A percentile compares a stretch with the other conserved stretches of the same genome.
phyloP scores from a whole-genome alignment of 306 rosid genomes.

The Morella rubra region DNA sequence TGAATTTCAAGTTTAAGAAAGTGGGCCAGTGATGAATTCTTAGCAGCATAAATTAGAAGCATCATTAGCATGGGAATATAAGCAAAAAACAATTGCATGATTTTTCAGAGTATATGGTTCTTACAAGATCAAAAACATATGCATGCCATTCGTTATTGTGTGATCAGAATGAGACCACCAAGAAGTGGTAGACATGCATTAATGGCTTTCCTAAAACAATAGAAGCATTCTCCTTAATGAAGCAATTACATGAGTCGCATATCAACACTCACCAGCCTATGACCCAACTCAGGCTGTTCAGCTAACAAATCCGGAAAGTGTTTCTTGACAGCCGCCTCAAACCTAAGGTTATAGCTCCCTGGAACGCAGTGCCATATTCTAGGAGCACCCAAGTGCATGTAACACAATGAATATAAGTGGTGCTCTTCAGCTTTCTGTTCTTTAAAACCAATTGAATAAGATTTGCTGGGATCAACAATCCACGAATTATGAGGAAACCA shows the following conservation, averaged over 20 bases:
- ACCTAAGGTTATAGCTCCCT: constrained; percentile 42
- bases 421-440: constrained; percentile 83
- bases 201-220: background rate
- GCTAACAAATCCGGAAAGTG: constrained; percentile 34
- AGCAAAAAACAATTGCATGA: background rate
- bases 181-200: constrained; percentile 10
- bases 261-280: constrained; percentile 57
- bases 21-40: background rate
- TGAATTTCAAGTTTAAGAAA: background rate
- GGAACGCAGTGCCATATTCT: constrained; percentile 79
- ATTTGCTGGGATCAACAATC: constrained; percentile 4
- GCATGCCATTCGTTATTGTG: constrained; percentile 26
- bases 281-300: constrained; percentile 33
- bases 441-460: constrained; percentile 6
- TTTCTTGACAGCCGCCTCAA: constrained; percentile 49
- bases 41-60: background rate
- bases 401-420: constrained; percentile 61
- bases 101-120: constrained; percentile 8
- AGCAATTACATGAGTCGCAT: background rate
- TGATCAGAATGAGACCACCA: constrained; percentile 6
- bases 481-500: constrained; percentile 1
- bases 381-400: constrained; percentile 78
- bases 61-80: background rate
- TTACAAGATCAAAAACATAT: constrained; percentile 1
- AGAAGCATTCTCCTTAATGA: constrained; percentile 11